Evolutionary conservation across 2,329 filamentous ascomycete species (phyloP), one percentile per base, ranked within the genome.

Genomic region (Colletotrichum musae): DNA sequence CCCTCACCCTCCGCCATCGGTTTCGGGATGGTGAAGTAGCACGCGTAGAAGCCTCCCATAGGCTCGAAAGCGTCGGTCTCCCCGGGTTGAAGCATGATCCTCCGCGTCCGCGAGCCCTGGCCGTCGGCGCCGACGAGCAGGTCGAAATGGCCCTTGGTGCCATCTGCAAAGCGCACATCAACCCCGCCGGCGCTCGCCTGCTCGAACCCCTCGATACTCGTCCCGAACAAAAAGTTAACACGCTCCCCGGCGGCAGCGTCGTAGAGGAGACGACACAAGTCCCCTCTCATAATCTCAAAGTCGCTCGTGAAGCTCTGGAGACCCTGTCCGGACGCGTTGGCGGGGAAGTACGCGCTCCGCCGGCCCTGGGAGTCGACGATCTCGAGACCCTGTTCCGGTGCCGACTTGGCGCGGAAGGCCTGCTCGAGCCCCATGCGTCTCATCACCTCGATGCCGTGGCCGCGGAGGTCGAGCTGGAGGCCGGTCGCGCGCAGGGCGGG

Each of bases 121-220:
- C 88, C 88, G 67, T 90, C 88, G 2, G 86, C 86, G 4, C 83
- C 86, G 50, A 89, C 81, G 0, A 89, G 73, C 0, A 89, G 72
- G 69, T 89, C 87, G 70, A 80, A 89, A 2, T 74, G 75, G 21
- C 81, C 80, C 4, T 72, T 75, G 0, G 73, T 73, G 5, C 85
- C 85, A 60, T 86, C 81, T 2, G 79, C 80, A 60, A 89, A 83
- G 50, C 18, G 26, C 9, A 76, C 73, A 4, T 70, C 32, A 12
- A 76, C 72, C 13, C 63, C 73, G 15, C 65, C 60, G 0, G 73
- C 70, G 6, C 70, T 62, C 36, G 61, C 26, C 12, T 76, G 48
- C 9, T 76, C 63, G 3, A 79, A 71, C 28, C 71, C 74, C 60
- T 78, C 73, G n/a, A 78, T 75, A 3, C 74, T 78, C 0, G 67